Evolutionary conservation across 495 filamentous ascomycete genomes (phyloP).

Genomic region (Neurospora pannonica): DNA sequence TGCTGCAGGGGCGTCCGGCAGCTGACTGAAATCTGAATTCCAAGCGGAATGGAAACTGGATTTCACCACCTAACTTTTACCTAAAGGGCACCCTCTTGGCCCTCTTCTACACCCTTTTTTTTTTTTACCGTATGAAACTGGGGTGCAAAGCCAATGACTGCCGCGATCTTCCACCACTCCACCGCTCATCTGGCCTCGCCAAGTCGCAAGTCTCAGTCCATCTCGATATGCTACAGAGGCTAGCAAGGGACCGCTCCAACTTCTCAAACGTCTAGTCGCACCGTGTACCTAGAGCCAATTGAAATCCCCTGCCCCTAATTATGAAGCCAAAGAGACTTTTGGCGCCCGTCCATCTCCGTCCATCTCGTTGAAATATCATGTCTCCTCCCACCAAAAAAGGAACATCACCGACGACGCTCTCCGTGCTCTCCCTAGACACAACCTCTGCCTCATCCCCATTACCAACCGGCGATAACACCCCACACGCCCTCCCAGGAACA

Average conservation of each 20-base stretch:
- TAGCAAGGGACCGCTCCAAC: neutral
- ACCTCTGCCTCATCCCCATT: neutral
- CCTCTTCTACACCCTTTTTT: neutral
- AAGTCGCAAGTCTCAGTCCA: neutral
- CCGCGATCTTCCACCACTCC: slow-evolving; percentile 2
- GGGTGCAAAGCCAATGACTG: neutral
- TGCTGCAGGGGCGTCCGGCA: neutral
- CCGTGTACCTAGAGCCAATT: neutral
- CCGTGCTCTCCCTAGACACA: neutral
- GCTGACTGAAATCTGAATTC: neutral
- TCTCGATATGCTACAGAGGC: neutral
- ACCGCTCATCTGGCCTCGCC: slow-evolving; percentile 11
- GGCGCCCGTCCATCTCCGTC: neutral
- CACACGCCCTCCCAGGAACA: neutral
- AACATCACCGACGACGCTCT: neutral
- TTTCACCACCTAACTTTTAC: neutral
- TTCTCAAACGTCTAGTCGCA: neutral
- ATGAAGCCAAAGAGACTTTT: neutral
- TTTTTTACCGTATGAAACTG: neutral
- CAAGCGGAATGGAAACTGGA: neutral
- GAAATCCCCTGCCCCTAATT: neutral
- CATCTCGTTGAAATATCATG: neutral
- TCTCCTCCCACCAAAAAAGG: neutral
- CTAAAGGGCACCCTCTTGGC: neutral
- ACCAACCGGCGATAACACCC: neutral